Evolutionary conservation across 176 grass and related monocot species (phyloP), one percentile per base, ranked within the genome.

Genomic region (Oryza longistaminata): DNA sequence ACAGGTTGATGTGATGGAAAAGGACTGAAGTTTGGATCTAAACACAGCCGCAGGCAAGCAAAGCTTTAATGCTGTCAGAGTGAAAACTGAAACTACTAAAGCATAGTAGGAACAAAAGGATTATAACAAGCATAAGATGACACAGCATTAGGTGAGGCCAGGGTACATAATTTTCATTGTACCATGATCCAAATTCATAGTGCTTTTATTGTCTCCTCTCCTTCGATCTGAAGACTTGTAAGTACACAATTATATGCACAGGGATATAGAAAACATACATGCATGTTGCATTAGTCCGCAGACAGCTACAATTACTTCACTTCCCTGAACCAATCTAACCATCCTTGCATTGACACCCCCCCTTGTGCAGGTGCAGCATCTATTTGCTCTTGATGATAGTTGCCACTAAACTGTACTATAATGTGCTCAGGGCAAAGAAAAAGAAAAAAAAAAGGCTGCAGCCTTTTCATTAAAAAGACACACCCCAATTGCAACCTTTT

Each of bases 121-220:
- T 73, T 72, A 73, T 31, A 73, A 66, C 74, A 88, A 79, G 17
- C 58, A 72, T 24, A 83, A 83, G 68, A 78, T 43, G 66, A 65
- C 66, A 87, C 24, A 29, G 16, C 16, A 71, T 66, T 76, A 17
- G n/a, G 55, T 66, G 58, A 65, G 77, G 11, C 4, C 49, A 68
- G 64, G 64, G 64, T 69, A 55, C 44, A 42, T 12, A 8, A 52
- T 50, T 74, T 46, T 12, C 48, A 15, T 44, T 77, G 86, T 82
- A 88, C 86, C 64, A 71, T 6, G 27, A 70, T 77, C 73, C 86
- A 83, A 83, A 40, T 82, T 82, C 74, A 66, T 77, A 49, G 73
- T 78, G 58, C 81, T 25, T 83, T 88, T 67, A 83, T 74, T 67
- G 6, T 22, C 33, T 70, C 68, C 49, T 13, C 65, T n/a, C 22